Base-by-base conservation (phyloP, 352 stramenopile genomes). In the Globisporangium lucens region DNA sequence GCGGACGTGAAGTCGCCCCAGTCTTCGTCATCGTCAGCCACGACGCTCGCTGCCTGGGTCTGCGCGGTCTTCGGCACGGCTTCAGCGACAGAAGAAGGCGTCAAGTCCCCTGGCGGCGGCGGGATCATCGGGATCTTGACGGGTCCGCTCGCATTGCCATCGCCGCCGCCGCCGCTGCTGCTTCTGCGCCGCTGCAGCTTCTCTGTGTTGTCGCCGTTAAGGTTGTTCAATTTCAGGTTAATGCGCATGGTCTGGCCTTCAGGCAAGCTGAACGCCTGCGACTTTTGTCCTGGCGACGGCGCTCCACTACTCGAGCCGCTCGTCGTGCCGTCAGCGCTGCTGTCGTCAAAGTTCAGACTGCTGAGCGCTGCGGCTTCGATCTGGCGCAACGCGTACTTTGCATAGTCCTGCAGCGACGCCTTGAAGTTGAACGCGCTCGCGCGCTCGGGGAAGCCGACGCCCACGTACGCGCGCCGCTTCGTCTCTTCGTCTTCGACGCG, bases 381-480 rank as follows among this genome's bases (percentile, higher is more conserved):
- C 63, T 90, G 82, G 9, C 88, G 85, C 55, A 89, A 59, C 20
- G 77, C 69, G 65, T 94, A 96, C 76, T 93, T 94, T 47, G 78
- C 80, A 66, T 93, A 94, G 71, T 94, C 88, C 67, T 93, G 86
- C 30, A 96, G 67, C 43, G 83, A 80, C 1, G 88, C 88, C 66
- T 93, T 94, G 68, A 96, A 96, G 71, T 96, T 93, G 64, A 96
- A 94, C 12, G 88, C 88, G 20, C 69, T 79, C 6, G 85, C 69
- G 41, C 88, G 83, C 67, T 94, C 85, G 0, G 88, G 83, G 51
- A 94, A 94, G 57, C 88, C 88, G 22, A 94, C 77, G 56, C 88
- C 88, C 6, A 96, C 70, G 62, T 91, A 96, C 52, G 86, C 88
- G 59, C 82, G 80, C 33, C 86, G 85, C 41, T 83, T 79, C 22